Evolutionary conservation across 1,284 basidiomycete genomes (phyloP), one percentile per base, ranked within the genome.

Genomic region (Microbotryum violaceum): DNA sequence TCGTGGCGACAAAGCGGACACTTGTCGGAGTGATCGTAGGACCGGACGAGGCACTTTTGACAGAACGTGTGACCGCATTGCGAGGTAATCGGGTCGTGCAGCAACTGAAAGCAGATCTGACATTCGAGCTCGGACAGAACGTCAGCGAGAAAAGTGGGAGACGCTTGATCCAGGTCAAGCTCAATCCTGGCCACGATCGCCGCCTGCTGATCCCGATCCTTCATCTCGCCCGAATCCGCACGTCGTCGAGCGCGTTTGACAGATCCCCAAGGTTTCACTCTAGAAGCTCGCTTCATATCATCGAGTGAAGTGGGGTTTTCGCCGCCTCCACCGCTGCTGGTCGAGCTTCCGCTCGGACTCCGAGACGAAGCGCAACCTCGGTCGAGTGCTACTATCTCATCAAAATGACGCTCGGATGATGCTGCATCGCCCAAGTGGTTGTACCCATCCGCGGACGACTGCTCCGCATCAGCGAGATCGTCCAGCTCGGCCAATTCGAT

Each of bases 51-150:
- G 76, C 92, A 97, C 70, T 83, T 84, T 14, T 83, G 80, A 75
- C 94, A 97, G 76, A 93, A 97, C 0, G 92, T 93, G 77, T 97
- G 92, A 74, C 94, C 91, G 74, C 93, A 97, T 4, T 89, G 88
- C 2, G 91, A 90, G 9, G 93, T 97, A 60, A 93, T 80, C 2
- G 92, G 92, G 65, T 90, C 83, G 77, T 86, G 85, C 62, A 93
- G 79, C 46, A 94, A 77, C 73, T 83, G 81, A 71, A 89, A 88
- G 76, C 93, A 97, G 42, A 97, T 90, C 75, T 93, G 89, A 75
- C 92, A 97, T 33, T 85, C 86, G 56, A 94, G 79, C 70, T 91
- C 86, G 12, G 81, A 74, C 31, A 83, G 73, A 7, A 96, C 79
- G 51, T 88, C 85, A 73, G 70, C 58, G 46, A 68, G 54, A 51